Evolutionary conservation across 1,284 basidiomycete species (phyloP), one percentile per base, ranked within the genome.

Genomic region (Acaromyces ingoldii): DNA sequence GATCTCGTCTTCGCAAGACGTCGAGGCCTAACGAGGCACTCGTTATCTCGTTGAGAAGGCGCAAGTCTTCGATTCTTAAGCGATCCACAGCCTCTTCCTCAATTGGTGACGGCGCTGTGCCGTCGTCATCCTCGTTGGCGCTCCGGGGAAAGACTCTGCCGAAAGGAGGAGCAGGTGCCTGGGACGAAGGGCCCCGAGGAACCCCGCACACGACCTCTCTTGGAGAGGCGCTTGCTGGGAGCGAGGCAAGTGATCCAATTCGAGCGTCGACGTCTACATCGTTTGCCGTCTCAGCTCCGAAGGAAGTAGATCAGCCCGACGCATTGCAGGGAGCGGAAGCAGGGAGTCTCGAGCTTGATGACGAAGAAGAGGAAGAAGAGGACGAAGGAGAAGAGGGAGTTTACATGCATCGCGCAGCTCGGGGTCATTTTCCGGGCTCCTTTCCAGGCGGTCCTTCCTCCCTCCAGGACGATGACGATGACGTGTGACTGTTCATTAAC

Each of bases 361-460:
- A 53, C 15, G 51, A 41, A 5, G 40, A 53, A n/a, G 60, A 26
- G 11, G 59, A 55, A 3, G 50, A 53, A 4, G 41, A 33, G 21
- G 40, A 45, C 4, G 57, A 54, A 6, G 55, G 53, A 3, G 55
- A 44, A 0, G 56, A 49, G 24, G 65, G 65, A 6, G 65, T 68
- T 1, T 68, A 68, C 22, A 64, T 66, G 31, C 65, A 68, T 40
- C 37, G 65, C n/a, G 34, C 42, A 13, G 17, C 42, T 26, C 30
- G 22, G 17, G 42, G 34, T 45, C 10, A n/a, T 15, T 45, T 40
- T 22, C 42, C 42, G 34, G 42, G 42, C 22, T 45, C 42, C 4
- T 45, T 45, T 28, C 42, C 42, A 31, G 42, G 42, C n/a, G n/a
- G n/a, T n/a, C n/a, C n/a, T n/a, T n/a, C n/a, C n/a, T n/a, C n/a